Percentiles rank a stretch among this genome's conserved stretches.
These are phyloP conservation scores for Rhinocladiella mackenziei DNA, from an alignment of 2,329 filamentous ascomycete genomes.

Conservation along the genomic window DNA sequence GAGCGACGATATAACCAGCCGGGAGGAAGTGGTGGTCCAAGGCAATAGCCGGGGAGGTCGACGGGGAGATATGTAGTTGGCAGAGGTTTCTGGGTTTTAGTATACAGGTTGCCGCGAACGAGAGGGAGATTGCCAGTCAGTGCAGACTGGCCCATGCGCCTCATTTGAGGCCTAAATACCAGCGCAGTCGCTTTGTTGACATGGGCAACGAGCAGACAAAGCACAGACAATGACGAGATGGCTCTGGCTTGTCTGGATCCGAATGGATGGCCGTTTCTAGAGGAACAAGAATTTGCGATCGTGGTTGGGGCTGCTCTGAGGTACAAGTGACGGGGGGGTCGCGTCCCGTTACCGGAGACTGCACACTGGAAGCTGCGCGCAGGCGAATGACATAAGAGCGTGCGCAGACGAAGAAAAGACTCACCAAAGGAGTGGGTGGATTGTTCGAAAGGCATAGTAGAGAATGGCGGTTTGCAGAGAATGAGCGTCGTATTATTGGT, in stretches of 20 bases:
- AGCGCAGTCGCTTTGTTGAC: constrained; percentile 20
- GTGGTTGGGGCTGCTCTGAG: not conserved
- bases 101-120: not conserved
- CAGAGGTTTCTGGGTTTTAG: not conserved
- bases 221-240: constrained; percentile 19
- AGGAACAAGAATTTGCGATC: constrained; percentile 6
- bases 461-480: no score
- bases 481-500: no score
- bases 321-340: no score
- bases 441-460: no score
- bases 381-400: no score
- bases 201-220: constrained; percentile 21
- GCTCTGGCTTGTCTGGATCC: constrained; percentile 7
- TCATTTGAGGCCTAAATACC: constrained; percentile 12
- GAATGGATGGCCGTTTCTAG: constrained; percentile 17
- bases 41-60: constrained; percentile 14
- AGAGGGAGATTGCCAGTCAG: constrained; percentile 21
- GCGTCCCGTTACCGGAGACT: no score
- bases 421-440: no score
- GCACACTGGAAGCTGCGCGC: no score
- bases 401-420: no score
- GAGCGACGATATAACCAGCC: constrained; percentile 17
- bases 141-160: constrained; percentile 19
- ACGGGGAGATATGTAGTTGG: constrained; percentile 12
- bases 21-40: constrained; percentile 14